These are phyloP conservation scores for Phalaenopsis equestris DNA, from an alignment of 106 monocot genomes.

Conservation along the genomic window DNA sequence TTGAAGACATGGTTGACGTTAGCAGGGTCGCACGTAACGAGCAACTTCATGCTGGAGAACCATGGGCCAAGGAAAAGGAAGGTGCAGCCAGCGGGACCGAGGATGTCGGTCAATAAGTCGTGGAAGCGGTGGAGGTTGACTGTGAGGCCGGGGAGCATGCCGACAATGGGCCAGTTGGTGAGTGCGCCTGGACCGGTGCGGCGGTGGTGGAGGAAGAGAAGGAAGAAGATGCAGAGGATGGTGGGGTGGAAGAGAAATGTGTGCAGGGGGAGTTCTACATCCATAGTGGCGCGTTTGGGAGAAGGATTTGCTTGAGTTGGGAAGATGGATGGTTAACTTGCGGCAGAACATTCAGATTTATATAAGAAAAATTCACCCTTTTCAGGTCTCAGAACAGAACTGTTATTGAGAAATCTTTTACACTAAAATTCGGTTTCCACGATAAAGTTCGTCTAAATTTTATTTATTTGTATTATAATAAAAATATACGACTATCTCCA, in stretches of 20 bases:
- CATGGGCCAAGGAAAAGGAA: slow-evolving; percentile 13
- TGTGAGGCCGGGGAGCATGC: slow-evolving; percentile 2
- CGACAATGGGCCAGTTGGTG: background rate
- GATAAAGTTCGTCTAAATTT: no score
- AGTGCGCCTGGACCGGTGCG: background rate
- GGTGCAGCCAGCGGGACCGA: background rate
- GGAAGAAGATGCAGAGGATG: background rate
- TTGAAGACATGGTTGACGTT: slow-evolving; percentile 46
- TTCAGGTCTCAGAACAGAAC: no score
- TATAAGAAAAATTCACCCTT: no score
- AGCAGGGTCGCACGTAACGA: slow-evolving; percentile 31
- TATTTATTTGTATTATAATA: no score
- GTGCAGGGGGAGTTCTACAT: background rate
- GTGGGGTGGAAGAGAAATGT: background rate
- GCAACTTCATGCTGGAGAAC: slow-evolving; percentile 8
- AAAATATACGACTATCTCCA: no score
- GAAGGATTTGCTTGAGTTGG: no score
- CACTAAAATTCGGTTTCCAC: no score
- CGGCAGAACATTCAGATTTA: no score
- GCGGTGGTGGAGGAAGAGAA: background rate
- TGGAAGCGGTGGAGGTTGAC: slow-evolving; percentile 8
- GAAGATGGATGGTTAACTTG: no score
- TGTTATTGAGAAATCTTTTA: no score
- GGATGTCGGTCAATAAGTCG: background rate
- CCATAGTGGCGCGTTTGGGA: background rate